Evolutionary conservation across 2,329 filamentous ascomycete genomes (phyloP).

Genomic region (Talaromyces marneffei): DNA sequence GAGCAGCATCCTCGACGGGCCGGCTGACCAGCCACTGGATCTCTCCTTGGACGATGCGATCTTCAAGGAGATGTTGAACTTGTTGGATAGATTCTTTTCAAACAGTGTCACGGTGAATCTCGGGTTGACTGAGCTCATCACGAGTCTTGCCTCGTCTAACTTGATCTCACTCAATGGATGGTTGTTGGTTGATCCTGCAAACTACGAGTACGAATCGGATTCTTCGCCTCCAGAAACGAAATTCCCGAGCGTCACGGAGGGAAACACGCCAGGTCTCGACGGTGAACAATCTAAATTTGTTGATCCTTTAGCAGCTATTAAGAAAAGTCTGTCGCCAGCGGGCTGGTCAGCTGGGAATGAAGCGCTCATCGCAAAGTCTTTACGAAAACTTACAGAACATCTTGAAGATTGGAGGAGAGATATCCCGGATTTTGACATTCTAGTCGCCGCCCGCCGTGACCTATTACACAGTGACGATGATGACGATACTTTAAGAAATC

Average conservation of each 20-base stretch:
- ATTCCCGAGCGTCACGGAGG: conserved; percentile 11
- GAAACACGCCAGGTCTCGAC: conserved; percentile 35
- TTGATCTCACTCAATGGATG: conserved; percentile 85
- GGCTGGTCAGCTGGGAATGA: conserved; percentile 44
- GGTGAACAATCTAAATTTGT: conserved; percentile 29
- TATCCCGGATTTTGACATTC: conserved; percentile 66
- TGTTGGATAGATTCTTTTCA: conserved; percentile 74
- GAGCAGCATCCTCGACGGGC: conserved; percentile 35
- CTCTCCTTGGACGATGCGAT: conserved; percentile 60
- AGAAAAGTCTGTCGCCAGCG: conserved; percentile 38
- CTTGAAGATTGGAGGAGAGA: conserved; percentile 56
- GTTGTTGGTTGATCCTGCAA: conserved; percentile 68
- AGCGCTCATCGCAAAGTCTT: conserved; percentile 47
- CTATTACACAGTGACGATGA: conserved; percentile 34
- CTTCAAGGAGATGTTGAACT: conserved; percentile 46
- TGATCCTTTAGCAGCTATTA: conserved; percentile 24
- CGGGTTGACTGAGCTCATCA: conserved; percentile 73
- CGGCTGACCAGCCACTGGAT: conserved; percentile 58
- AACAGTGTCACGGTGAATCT: conserved; percentile 91
- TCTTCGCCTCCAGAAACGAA: conserved; percentile 12
- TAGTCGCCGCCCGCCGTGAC: conserved; percentile 56
- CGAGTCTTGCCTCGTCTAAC: conserved; percentile 77
- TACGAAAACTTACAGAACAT: conserved; percentile 59
- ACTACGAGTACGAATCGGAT: conserved; percentile 47
- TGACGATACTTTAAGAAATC: conserved; percentile 22